Evolutionary conservation across 1,284 basidiomycete species (phyloP).

Genomic region (Heterobasidion occidentale): DNA sequence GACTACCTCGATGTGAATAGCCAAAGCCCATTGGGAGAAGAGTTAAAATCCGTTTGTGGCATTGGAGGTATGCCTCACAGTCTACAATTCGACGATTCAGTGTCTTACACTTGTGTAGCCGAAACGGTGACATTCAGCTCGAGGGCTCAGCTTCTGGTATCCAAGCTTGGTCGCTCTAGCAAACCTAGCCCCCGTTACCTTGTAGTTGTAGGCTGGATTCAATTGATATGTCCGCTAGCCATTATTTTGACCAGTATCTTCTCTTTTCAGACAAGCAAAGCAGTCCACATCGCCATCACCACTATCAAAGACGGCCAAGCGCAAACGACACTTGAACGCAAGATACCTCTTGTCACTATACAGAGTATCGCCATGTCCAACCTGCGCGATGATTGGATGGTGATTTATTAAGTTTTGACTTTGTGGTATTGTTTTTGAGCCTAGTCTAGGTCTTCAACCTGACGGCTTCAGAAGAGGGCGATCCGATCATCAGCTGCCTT

Average conservation of each 20-base stretch:
- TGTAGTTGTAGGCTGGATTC: constrained; percentile 68
- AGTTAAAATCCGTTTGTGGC: constrained; percentile 69
- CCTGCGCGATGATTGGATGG: constrained; percentile 94
- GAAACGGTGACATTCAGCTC: constrained; percentile 86
- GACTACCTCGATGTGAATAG: constrained; percentile 94
- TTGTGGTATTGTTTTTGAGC: background rate
- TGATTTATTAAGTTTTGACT: constrained; percentile 24
- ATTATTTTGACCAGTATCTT: background rate
- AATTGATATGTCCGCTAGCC: background rate
- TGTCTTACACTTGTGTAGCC: constrained; percentile 24
- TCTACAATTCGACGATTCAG: background rate
- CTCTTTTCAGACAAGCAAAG: constrained; percentile 71
- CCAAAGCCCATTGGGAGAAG: constrained; percentile 73
- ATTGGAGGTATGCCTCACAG: constrained; percentile 55
- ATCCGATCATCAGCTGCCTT: constrained; percentile 84
- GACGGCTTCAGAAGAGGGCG: constrained; percentile 83
- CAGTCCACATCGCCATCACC: constrained; percentile 78
- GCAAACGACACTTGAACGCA: constrained; percentile 72
- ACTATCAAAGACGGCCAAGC: constrained; percentile 63
- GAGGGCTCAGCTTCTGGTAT: constrained; percentile 81
- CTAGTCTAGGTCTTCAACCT: constrained; percentile 58
- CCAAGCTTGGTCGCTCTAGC: constrained; percentile 83
- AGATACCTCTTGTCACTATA: constrained; percentile 86
- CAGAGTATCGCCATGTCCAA: constrained; percentile 81
- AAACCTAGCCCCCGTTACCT: constrained; percentile 91